Conservation (phyloP, 805 yeast species). For the Brettanomyces naardenensis region DNA sequence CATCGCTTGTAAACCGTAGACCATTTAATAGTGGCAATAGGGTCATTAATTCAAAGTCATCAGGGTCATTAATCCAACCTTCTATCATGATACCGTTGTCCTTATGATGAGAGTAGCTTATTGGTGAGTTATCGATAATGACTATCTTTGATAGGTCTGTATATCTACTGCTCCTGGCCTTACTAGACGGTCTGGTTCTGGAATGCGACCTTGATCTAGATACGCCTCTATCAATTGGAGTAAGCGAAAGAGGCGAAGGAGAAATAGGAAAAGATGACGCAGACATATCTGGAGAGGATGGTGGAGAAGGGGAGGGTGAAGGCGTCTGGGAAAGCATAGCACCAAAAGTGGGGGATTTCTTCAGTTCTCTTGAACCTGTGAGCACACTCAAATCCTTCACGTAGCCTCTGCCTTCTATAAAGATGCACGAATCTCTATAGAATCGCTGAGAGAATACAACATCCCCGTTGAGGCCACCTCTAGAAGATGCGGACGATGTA, state of each 20-base stretch:
- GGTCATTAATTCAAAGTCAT: constrained; percentile 75
- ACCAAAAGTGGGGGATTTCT: neutral
- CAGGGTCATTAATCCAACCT: constrained; percentile 98
- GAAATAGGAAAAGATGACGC: neutral
- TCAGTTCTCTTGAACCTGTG: constrained; percentile 7
- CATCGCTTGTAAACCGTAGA: constrained; percentile 76
- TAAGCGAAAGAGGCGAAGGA: neutral
- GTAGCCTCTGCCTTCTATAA: constrained; percentile 75
- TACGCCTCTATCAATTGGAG: neutral
- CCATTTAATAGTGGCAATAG: constrained; percentile 74
- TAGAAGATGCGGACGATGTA: neutral
- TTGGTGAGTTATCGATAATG: constrained; percentile 88
- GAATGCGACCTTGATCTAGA: constrained; percentile 8
- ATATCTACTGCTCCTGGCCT: neutral
- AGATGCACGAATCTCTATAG: constrained; percentile 75
- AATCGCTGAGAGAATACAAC: constrained; percentile 48
- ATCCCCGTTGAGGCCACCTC: constrained; percentile 14
- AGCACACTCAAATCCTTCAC: constrained; percentile 57
- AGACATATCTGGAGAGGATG: neutral
- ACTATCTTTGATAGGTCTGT: constrained; percentile 61
- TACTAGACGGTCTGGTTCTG: constrained; percentile 3
- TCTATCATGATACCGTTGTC: constrained; percentile 89
- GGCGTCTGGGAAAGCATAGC: constrained; percentile 1
- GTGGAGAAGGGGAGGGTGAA: constrained; percentile 2
- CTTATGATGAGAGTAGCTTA: constrained; percentile 75